These are phyloP conservation scores for Aspergillus sojae DNA, from an alignment of 2,329 filamentous ascomycete genomes.

Conservation along the genomic window DNA sequence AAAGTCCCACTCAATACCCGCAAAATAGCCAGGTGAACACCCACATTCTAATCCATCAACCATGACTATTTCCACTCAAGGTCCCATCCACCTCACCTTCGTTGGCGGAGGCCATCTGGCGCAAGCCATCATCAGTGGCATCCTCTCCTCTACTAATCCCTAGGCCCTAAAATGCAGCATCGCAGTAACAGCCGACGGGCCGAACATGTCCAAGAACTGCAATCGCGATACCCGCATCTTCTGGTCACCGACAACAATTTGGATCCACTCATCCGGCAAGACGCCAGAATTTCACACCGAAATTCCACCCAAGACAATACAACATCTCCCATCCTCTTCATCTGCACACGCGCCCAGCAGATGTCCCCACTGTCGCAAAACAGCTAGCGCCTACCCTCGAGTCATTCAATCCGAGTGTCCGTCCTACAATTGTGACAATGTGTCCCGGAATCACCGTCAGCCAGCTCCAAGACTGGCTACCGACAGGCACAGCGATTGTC, in stretches of 20 bases:
- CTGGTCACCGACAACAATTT: neutral
- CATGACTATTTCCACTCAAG: neutral
- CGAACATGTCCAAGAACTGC: neutral
- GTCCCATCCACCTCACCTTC: neutral
- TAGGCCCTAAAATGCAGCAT: neutral
- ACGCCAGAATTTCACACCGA: neutral
- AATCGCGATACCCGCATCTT: neutral
- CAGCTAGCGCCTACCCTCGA: neutral
- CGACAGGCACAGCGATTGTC: too few relatives aligned
- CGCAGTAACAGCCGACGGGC: neutral
- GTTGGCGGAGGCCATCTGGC: neutral
- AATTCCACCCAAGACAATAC: neutral
- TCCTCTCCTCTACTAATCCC: neutral
- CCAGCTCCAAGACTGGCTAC: too few relatives aligned
- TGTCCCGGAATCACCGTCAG: neutral
- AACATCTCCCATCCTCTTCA: neutral
- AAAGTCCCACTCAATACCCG: neutral
- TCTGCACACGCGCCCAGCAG: neutral
- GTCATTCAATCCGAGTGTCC: neutral
- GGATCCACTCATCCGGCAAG: neutral
- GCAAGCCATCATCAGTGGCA: neutral
- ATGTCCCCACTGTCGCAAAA: neutral
- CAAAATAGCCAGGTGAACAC: neutral
- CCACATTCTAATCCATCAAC: neutral
- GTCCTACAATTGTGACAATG: neutral